Conservation (phyloP, 2,329 filamentous ascomycete species). For the Trichoderma sp. region DNA sequence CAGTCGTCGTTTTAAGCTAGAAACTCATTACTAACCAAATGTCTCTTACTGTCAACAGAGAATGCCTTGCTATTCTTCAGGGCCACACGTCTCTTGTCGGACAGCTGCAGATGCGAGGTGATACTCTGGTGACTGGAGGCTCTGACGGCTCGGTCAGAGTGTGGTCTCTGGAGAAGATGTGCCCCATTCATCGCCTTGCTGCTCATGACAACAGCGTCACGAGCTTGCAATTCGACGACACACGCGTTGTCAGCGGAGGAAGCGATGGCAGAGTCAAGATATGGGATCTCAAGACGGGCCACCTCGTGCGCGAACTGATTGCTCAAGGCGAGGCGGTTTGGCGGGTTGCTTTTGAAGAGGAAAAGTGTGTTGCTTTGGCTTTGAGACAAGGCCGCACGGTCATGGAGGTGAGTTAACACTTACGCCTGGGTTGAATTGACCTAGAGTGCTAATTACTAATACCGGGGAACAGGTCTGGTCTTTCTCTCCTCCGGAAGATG, state of each 20-base stretch:
- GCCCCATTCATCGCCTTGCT: slow-evolving; percentile 87
- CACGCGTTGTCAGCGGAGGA: slow-evolving; percentile 89
- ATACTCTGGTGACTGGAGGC: slow-evolving; percentile 92
- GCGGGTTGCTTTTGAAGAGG: slow-evolving; percentile 96
- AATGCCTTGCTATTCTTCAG: slow-evolving; percentile 87
- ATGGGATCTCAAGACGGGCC: slow-evolving; percentile 92
- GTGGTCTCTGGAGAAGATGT: slow-evolving; percentile 89
- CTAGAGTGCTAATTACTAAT: slow-evolving; percentile 9
- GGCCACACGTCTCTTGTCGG: slow-evolving; percentile 96
- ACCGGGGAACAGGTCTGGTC: slow-evolving; percentile 73
- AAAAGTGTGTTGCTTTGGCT: slow-evolving; percentile 96
- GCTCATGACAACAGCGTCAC: slow-evolving; percentile 99
- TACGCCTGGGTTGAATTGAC: not conserved
- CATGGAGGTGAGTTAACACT: slow-evolving; percentile 75
- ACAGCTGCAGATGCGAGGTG: slow-evolving; percentile 90
- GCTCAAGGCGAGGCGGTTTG: slow-evolving; percentile 92
- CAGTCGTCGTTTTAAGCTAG: not conserved
- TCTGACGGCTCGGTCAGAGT: slow-evolving; percentile 95
- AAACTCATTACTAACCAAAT: slow-evolving; percentile 31
- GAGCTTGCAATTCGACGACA: slow-evolving; percentile 94
- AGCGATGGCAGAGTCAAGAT: slow-evolving; percentile 98
- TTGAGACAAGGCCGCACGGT: slow-evolving; percentile 80
- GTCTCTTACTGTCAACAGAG: slow-evolving; percentile 39
- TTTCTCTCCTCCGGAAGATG: slow-evolving; percentile 81
- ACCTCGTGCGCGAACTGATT: slow-evolving; percentile 85